Percentiles rank a stretch among this genome's conserved stretches.
phyloP scores from a whole-genome alignment of 768 basidiomycete species.

The Termitomyces sp. region DNA sequence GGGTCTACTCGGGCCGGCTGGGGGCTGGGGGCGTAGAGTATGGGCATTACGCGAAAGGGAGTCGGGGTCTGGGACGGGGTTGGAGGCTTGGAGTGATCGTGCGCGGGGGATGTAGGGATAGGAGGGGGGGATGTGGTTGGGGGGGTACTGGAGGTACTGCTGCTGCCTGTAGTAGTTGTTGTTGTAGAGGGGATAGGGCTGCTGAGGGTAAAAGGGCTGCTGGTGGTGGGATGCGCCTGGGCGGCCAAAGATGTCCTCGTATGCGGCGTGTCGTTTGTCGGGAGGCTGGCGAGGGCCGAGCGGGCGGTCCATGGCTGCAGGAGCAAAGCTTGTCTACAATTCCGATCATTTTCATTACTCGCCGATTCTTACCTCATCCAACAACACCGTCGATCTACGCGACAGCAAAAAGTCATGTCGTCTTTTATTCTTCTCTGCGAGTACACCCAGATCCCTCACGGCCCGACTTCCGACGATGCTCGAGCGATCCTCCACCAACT shows the following conservation, averaged over 20 bases:
- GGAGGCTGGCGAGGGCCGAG: constrained; percentile 55
- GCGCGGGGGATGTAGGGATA: constrained; percentile 15
- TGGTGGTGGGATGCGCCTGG: constrained; percentile 56
- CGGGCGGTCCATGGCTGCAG: constrained; percentile 39
- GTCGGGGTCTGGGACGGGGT: constrained; percentile 30
- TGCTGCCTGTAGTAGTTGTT: constrained; percentile 18
- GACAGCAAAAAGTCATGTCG: too few relatives aligned
- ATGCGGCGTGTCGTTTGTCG: constrained; percentile 78
- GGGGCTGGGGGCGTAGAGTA: constrained; percentile 22
- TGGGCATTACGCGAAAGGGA: too few relatives aligned
- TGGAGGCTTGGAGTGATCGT: constrained; percentile 18
- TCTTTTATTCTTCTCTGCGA: too few relatives aligned
- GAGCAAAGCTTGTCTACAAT: constrained; percentile 11
- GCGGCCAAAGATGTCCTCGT: constrained; percentile 85
- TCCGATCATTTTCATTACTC: constrained; percentile 4
- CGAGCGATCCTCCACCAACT: too few relatives aligned
- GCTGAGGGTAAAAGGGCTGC: constrained; percentile 15
- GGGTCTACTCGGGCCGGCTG: constrained; percentile 25
- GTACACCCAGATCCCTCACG: too few relatives aligned
- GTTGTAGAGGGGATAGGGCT: constrained; percentile 3
- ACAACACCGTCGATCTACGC: too few relatives aligned
- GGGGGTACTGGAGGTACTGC: constrained; percentile 36
- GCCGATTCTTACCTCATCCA: too few relatives aligned
- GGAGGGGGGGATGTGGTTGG: background rate
- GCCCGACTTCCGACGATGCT: too few relatives aligned